Evolutionary conservation across 257 asterid genomes (phyloP).

Genomic region (Lantana camara): DNA sequence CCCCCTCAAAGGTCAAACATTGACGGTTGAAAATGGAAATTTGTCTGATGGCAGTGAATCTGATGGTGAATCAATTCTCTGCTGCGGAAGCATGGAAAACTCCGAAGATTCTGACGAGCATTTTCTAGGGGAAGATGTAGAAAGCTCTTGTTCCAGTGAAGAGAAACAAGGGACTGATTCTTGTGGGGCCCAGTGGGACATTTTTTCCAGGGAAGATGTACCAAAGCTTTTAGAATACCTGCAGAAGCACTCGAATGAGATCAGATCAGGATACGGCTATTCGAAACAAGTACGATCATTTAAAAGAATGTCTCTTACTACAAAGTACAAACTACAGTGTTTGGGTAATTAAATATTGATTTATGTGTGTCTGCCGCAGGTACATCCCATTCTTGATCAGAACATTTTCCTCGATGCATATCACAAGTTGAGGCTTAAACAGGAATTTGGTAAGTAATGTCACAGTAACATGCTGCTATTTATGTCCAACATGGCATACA

Average conservation of each 20-base stretch:
- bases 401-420: constrained; percentile 77
- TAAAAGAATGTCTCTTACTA: not conserved
- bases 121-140: constrained; percentile 53
- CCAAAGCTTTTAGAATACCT: constrained; percentile 88
- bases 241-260: constrained; percentile 68
- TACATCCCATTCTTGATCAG: constrained; percentile 92
- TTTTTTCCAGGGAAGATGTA: constrained; percentile 83
- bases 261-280: constrained; percentile 47
- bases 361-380: constrained; percentile 47
- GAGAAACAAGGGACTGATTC: constrained; percentile 46
- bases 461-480: not conserved
- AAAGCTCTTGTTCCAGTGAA: constrained; percentile 48
- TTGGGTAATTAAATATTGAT: constrained; percentile 6
- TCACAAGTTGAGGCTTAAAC: constrained; percentile 90
- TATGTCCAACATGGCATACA: not conserved
- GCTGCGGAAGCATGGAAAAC: constrained; percentile 67
- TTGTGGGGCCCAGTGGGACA: constrained; percentile 93
- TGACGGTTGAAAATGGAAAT: constrained; percentile 41
- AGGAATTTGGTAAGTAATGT: constrained; percentile 79
- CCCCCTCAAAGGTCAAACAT: constrained; percentile 40
- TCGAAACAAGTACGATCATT: constrained; percentile 52
- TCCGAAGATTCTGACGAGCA: constrained; percentile 66
- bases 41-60: constrained; percentile 60
- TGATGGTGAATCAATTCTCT: constrained; percentile 71
- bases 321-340: constrained; percentile 1